phyloP scores from a whole-genome alignment of 768 basidiomycete genomes.

The Rickenella mellea region DNA sequence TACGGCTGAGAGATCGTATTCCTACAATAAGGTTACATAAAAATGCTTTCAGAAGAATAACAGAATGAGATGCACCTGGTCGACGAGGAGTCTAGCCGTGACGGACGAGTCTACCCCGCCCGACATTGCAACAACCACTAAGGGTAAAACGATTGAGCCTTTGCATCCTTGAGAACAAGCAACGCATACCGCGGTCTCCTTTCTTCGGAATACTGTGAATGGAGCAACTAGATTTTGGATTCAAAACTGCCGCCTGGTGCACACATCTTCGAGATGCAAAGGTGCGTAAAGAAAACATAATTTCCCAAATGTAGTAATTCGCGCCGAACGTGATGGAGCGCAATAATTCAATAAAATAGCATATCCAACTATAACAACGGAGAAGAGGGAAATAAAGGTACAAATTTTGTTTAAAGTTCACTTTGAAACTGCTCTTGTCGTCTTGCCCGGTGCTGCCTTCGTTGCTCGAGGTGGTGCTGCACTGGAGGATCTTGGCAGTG shows the following conservation, averaged over 20 bases:
- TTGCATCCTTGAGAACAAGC: not conserved
- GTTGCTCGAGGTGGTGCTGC: not conserved
- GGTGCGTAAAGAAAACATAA: too few species aligned
- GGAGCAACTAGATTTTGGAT: too few species aligned
- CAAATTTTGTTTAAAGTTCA: not conserved
- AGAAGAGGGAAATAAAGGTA: not conserved
- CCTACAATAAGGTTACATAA: slow-evolving; percentile 27
- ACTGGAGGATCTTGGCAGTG: not conserved
- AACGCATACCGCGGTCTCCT: not conserved
- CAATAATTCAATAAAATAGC: too few species aligned
- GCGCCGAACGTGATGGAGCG: too few species aligned
- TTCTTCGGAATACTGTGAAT: too few species aligned
- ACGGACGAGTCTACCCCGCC: slow-evolving; percentile 95
- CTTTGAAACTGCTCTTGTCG: not conserved
- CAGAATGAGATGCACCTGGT: slow-evolving; percentile 35
- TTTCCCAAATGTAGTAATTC: too few species aligned
- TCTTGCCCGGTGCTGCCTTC: not conserved
- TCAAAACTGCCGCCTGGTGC: too few species aligned
- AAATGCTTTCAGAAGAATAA: not conserved
- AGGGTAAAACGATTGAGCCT: not conserved
- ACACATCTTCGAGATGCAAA: too few species aligned
- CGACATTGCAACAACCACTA: slow-evolving; percentile 89
- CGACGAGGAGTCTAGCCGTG: slow-evolving; percentile 63
- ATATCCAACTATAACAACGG: not conserved
- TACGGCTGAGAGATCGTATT: slow-evolving; percentile 75